phyloP scores from a whole-genome alignment of 345 rosid genomes.

The Combretum micranthum region DNA sequence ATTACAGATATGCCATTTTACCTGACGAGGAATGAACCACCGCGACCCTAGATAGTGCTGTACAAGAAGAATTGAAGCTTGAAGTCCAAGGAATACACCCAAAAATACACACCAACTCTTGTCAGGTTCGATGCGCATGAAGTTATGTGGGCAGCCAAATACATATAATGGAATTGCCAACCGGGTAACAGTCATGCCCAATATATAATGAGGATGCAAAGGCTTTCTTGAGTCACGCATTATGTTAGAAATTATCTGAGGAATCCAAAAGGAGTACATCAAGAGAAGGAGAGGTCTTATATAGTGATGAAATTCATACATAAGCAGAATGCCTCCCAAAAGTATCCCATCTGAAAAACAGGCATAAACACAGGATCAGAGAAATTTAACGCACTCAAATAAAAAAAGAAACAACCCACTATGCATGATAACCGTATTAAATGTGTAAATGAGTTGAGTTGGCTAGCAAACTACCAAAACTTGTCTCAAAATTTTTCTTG shows the following conservation, averaged over 20 bases:
- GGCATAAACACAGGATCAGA: background rate
- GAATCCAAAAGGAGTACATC: constrained; percentile 92
- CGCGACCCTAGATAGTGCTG: constrained; percentile 96
- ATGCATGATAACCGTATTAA: too few species aligned
- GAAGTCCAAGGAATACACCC: constrained; percentile 61
- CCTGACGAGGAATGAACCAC: constrained; percentile 96
- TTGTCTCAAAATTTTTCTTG: too few species aligned
- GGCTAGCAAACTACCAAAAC: too few species aligned
- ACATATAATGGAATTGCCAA: constrained; percentile 76
- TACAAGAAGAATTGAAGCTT: constrained; percentile 82
- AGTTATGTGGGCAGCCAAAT: constrained; percentile 92
- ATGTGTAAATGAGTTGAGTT: too few species aligned
- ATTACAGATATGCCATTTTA: constrained; percentile 17
- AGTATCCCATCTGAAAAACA: constrained; percentile 86
- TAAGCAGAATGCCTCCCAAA: constrained; percentile 89
- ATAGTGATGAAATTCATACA: constrained; percentile 87
- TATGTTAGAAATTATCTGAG: constrained; percentile 77
- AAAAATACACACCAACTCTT: constrained; percentile 72
- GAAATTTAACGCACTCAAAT: background rate
- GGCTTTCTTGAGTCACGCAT: constrained; percentile 92
- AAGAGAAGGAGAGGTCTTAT: constrained; percentile 72
- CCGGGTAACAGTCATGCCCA: constrained; percentile 89
- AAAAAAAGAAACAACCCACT: background rate
- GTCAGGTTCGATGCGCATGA: constrained; percentile 88
- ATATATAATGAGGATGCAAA: constrained; percentile 84